Evolutionary conservation across 208 protist species (phyloP).

Genomic region (Strigomonas culicis): DNA sequence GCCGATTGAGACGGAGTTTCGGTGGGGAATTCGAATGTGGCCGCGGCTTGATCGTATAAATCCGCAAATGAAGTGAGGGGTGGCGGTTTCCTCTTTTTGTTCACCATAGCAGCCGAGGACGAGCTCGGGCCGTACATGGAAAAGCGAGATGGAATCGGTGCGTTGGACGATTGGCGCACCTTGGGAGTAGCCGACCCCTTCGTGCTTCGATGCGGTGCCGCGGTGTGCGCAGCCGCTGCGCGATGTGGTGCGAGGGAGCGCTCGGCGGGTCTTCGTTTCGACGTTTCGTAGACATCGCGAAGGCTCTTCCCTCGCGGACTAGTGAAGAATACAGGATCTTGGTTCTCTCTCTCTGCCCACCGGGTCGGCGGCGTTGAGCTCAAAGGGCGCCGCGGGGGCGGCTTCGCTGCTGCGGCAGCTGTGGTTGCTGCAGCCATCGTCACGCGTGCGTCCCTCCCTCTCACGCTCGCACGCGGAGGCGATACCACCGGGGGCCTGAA

Average conservation of each 20-base stretch:
- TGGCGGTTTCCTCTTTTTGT: background rate
- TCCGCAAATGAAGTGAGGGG: conserved; percentile 2
- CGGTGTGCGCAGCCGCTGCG: background rate
- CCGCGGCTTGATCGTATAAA: background rate
- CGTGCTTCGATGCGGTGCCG: background rate
- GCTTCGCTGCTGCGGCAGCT: too few relatives aligned
- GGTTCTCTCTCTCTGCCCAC: too few relatives aligned
- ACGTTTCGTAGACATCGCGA: conserved; percentile 2
- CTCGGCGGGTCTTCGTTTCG: background rate
- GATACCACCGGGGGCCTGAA: too few relatives aligned
- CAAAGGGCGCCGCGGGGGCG: too few relatives aligned
- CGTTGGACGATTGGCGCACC: background rate
- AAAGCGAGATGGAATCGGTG: conserved; percentile 20
- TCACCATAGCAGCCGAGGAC: background rate
- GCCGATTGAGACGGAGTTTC: background rate
- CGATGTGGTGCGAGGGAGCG: background rate
- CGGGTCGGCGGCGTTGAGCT: too few relatives aligned
- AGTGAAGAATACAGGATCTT: conserved; percentile 4
- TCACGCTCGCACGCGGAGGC: too few relatives aligned
- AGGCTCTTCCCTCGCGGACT: background rate
- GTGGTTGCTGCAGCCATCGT: too few relatives aligned
- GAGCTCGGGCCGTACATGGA: conserved; percentile 26
- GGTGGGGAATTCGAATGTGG: background rate
- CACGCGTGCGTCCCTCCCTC: too few relatives aligned
- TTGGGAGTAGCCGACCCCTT: background rate